Conservation (phyloP, 2,329 filamentous ascomycete species). For the Scytalidium lignicola region DNA sequence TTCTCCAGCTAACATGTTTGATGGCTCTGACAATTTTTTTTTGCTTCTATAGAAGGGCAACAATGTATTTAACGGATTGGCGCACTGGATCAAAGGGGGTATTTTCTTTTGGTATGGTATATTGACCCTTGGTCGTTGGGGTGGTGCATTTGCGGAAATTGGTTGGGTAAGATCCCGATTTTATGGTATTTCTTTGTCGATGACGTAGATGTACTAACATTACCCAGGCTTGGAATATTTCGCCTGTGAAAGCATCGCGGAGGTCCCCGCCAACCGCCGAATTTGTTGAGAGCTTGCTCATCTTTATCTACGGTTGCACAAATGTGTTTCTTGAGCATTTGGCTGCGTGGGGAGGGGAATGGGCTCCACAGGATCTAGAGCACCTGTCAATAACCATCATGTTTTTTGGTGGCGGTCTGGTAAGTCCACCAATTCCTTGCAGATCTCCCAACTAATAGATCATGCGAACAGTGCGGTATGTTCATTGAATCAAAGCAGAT, state of each 20-base stretch:
- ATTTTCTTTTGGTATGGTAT: slow-evolving; percentile 94
- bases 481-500: slow-evolving; percentile 72
- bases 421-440: slow-evolving; percentile 41
- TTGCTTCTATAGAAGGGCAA: slow-evolving; percentile 49
- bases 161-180: slow-evolving; percentile 61
- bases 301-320: slow-evolving; percentile 81
- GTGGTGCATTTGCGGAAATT: slow-evolving; percentile 82
- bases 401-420: slow-evolving; percentile 87
- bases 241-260: slow-evolving; percentile 54
- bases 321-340: slow-evolving; percentile 94
- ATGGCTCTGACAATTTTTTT: slow-evolving; percentile 8
- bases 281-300: slow-evolving; percentile 83
- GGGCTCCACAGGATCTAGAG: slow-evolving; percentile 78
- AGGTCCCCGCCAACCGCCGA: slow-evolving; percentile 70
- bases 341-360: slow-evolving; percentile 62
- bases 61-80: slow-evolving; percentile 72
- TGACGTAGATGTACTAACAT: slow-evolving; percentile 15
- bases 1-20: neutral
- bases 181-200: neutral
- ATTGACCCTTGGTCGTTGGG: slow-evolving; percentile 81
- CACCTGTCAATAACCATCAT: slow-evolving; percentile 89
- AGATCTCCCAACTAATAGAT: slow-evolving; percentile 3
- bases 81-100: slow-evolving; percentile 90
- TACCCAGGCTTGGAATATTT: slow-evolving; percentile 74
- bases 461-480: slow-evolving; percentile 61